Base-by-base conservation (phyloP, 805 yeast species). In the Nakazawaea peltata region DNA sequence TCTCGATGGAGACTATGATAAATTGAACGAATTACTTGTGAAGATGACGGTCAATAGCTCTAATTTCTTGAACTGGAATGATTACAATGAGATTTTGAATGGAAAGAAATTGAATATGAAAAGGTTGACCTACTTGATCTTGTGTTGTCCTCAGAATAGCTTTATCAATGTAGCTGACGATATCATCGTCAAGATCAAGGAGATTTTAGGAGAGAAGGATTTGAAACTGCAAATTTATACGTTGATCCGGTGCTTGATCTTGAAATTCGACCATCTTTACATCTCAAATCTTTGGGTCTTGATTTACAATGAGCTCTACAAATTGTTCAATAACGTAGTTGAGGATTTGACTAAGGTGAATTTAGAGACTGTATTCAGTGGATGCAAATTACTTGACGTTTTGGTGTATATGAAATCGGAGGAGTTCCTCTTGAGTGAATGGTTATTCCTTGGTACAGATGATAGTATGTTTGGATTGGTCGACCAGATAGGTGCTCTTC, bases 321-420 rank as follows among this genome's bases (percentile, higher is more conserved):
- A 56, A 21, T 32, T 32, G 14, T 36, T 36, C 16, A 25, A 30
- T 1, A 22, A 11, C 2, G 12, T 37, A 7, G 13, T 32, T n/a
- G 39, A 41, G 3, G 55, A 59, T 4, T 21, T 18, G 22, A 15
- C 9, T 12, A 19, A 28, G 8, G 41, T 62, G 12, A 69, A 72
- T 19, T 47, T 67, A 23, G 51, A 48, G 17, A 49, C 71, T 11
- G 45, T 75, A 2, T 58, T 80, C 23, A 71, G 72, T 37, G 82
- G 81, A 0, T 79, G 86, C 48, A 90, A 88, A 53, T 59, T 92
- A 12, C 60, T 92, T 31, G 98, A 90, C 50, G 67, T 82, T 21
- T 53, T 87, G 16, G 53, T 90, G 15, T 63, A 81, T 2, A 45
- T 87, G 38, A 74, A 77, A 25, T 67, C 69, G 28, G 97, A 88